Percentiles rank a stretch among this genome's conserved stretches.
phyloP scores from a whole-genome alignment of 345 rosid genomes.

The Moricandia arvensis region DNA sequence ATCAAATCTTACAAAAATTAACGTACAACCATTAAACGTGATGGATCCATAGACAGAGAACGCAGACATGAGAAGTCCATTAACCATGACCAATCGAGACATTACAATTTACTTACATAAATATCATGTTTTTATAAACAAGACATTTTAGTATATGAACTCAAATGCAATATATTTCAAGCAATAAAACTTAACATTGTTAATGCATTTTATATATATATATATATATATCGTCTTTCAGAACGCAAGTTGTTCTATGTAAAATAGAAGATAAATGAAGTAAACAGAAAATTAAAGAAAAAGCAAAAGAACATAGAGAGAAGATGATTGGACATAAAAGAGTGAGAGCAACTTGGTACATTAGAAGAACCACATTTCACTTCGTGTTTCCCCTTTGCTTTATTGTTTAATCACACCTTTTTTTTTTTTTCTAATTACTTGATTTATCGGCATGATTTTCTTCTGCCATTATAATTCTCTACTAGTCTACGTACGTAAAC shows the following conservation, averaged over 20 bases:
- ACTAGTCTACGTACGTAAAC: background rate
- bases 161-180: background rate
- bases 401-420: constrained; percentile 5
- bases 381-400: constrained; percentile 21
- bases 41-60: too few species aligned
- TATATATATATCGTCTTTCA: background rate
- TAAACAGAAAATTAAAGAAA: background rate
- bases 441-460: background rate
- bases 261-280: background rate
- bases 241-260: background rate
- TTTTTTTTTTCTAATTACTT: background rate
- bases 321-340: constrained; percentile 7
- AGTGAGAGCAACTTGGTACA: constrained; percentile 14
- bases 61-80: too few species aligned
- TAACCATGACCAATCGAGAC: too few species aligned
- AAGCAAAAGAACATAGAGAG: background rate
- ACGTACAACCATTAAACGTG: too few species aligned
- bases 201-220: too few species aligned
- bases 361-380: constrained; percentile 18
- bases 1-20: too few species aligned
- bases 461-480: constrained; percentile 1
- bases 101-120: too few species aligned
- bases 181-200: background rate
- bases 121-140: background rate
- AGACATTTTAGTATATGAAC: background rate